These are phyloP conservation scores for Pleurotus pulmonarius DNA, from an alignment of 768 basidiomycete species.

Conservation along the genomic window DNA sequence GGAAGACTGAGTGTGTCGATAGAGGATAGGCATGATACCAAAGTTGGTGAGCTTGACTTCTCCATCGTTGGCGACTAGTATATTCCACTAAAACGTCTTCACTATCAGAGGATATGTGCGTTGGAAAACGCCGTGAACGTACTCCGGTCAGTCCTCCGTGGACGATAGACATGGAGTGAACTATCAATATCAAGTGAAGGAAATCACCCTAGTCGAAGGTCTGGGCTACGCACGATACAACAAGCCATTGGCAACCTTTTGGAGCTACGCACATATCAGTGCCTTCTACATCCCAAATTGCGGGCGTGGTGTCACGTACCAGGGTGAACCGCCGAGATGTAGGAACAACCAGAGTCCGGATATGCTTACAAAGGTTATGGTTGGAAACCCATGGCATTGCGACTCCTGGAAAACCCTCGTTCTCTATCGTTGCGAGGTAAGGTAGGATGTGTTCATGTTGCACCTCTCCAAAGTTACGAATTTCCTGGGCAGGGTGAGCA, in stretches of 20 bases:
- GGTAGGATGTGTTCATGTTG: neutral
- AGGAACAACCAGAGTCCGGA: neutral
- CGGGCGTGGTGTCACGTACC: neutral
- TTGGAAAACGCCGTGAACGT: neutral
- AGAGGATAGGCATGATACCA: neutral
- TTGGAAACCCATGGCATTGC: neutral
- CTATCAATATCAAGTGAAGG: neutral
- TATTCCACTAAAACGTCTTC: neutral
- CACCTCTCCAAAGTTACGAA: neutral
- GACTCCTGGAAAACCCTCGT: neutral
- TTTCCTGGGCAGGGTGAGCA: neutral
- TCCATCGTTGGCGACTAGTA: neutral
- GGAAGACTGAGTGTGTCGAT: neutral
- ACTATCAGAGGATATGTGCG: neutral
- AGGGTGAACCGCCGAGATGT: neutral
- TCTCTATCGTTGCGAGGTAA: neutral
- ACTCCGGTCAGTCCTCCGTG: conserved; percentile 4
- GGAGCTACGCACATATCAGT: neutral
- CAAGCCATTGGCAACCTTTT: neutral
- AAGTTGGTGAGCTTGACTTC: neutral
- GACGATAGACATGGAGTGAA: neutral
- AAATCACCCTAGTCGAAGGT: neutral
- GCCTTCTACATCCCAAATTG: too few species aligned
- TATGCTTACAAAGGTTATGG: neutral
- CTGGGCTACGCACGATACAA: neutral